Conservation (phyloP, 768 basidiomycete species). For the Kwoniella mangroviensis region DNA sequence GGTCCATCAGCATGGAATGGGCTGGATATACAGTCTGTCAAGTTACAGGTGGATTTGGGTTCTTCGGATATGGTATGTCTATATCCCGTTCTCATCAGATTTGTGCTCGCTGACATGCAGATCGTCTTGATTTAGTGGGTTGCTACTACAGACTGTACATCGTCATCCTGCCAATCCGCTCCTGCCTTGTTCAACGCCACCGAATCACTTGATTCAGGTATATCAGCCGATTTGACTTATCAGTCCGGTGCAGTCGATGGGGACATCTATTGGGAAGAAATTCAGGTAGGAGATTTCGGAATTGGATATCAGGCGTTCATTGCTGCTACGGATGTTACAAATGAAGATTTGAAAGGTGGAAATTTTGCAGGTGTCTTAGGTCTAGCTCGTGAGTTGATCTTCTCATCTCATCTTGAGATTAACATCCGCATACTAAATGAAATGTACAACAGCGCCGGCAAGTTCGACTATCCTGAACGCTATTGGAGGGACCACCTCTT, state of each 20-base stretch:
- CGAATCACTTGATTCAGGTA: constrained; percentile 38
- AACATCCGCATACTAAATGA: neutral
- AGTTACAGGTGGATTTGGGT: constrained; percentile 54
- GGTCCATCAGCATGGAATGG: constrained; percentile 26
- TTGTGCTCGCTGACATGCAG: constrained; percentile 1
- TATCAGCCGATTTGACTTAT: constrained; percentile 41
- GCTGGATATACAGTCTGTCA: constrained; percentile 37
- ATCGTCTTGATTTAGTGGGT: constrained; percentile 46
- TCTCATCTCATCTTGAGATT: too few relatives aligned
- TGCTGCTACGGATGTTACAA: constrained; percentile 39
- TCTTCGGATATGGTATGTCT: constrained; percentile 54
- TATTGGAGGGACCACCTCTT: constrained; percentile 52
- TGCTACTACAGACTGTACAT: constrained; percentile 41
- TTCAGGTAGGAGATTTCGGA: constrained; percentile 48
- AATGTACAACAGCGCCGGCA: constrained; percentile 38
- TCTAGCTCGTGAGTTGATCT: constrained; percentile 41
- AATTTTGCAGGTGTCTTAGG: constrained; percentile 54
- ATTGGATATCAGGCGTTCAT: constrained; percentile 56
- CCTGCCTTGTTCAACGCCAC: constrained; percentile 28
- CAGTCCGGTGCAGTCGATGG: constrained; percentile 47
- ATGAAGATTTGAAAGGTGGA: constrained; percentile 51
- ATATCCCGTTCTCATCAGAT: neutral
- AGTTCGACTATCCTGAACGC: constrained; percentile 49
- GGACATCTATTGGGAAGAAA: constrained; percentile 54
- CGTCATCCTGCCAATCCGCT: constrained; percentile 36